Evolutionary conservation across 129 eudicot species (phyloP), one percentile per base, ranked within the genome.

Genomic region (Dittrichia graveolens): DNA sequence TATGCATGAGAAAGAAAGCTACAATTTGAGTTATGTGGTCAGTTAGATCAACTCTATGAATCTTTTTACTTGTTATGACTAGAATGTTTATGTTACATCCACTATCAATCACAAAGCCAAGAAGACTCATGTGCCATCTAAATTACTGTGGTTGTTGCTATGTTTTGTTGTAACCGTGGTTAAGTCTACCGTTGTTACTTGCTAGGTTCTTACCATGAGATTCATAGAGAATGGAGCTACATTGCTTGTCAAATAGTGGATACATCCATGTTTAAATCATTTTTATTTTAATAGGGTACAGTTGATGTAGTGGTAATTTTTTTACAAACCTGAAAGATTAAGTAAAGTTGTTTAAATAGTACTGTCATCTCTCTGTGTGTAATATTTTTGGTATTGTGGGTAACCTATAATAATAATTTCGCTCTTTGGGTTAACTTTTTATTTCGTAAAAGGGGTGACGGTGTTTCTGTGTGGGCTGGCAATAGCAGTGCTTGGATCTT

Each of bases 401-500:
- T 13, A 56, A 24, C 34, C 6, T 5, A 24, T 24, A 24, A 47
- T 3, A 14, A 35, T 35, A 34, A 67, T 35, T 50, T 15, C 49
- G 73, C n/a, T 59, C 24, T 68, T 35, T 4, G 49, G 73, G 43
- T 54, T 53, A 47, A 69, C 9, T 64, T 63, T 16, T 67, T 78
- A 50, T 77, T 44, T 38, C 48, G 50, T 61, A n/a, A 81, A 83
- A 93, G 98, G 98, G 81, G 96, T 94, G 58, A 81, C 98, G 1
- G 88, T 94, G 66, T 88, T 90, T 56, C 83, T 94, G 4, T 94
- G 98, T 48, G 98, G 89, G 71, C n/a, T 90, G 70, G 96, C 96
- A 7, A 90, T 94, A 80, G 96, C 98, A 50, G 15, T 79, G 66
- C 90, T 94, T 24, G 90, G 96, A 83, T 78, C 92, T 55, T 82